Evolutionary conservation across 179 eudicot species (phyloP), one percentile per base, ranked within the genome.

Genomic region (Beta lomatogona): DNA sequence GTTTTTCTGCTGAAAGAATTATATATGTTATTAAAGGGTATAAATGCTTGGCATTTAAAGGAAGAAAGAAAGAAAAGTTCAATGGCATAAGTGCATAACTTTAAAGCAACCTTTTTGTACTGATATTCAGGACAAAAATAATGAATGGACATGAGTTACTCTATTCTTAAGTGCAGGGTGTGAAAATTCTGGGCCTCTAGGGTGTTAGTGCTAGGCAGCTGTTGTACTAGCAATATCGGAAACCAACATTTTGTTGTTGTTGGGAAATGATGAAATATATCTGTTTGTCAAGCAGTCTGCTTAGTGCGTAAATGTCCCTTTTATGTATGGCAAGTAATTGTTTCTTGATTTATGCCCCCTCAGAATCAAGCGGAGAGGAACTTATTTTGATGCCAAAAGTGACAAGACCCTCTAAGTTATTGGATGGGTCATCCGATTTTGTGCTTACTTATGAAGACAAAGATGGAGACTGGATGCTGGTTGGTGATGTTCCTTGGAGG

Each of bases 381-480:
- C 89, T 87, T 71, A 82, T 72, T 78, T 81, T 76, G 78, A 78
- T 84, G 83, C 73, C 87, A 75, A 92, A 84, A 75, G 87, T 87
- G 46, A 82, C 77, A 31, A 78, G 88, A 80, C 83, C 90, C 73
- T 86, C 91, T 21, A 90, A 86, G 77, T 83, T 94, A 63, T 76
- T 94, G 77, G 92, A 91, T 76, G 97, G 93, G 79, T 88, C 90
- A 60, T 94, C 94, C 4, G 94, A 90, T 19, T 91, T 86, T 77
- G 97, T 94, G 83, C 98, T 93, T 55, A 94, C 97, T 61, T 94
- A 94, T 86, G 98, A 94, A 87, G 98, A 94, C 85, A 94, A 85
- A 86, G 98, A 94, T 8, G 97, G 98, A 78, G 98, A 94, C 70
- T 93, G 97, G 97, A 94, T 94, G 98, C 93, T 94, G 55, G 97